Conservation (phyloP, 1,139 yeast species). For the Blastobotrys proliferans region DNA sequence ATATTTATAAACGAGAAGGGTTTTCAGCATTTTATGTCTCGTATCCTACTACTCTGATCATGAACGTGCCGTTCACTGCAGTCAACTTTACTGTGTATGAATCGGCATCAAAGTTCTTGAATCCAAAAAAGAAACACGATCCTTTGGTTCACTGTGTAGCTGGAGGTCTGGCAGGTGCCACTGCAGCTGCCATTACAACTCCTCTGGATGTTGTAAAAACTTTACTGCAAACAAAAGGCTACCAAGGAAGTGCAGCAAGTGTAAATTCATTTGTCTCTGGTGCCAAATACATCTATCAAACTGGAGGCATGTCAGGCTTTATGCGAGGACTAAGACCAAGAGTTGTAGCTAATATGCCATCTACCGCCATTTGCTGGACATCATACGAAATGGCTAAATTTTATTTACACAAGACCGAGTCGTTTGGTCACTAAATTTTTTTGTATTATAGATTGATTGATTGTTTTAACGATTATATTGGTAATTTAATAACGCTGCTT, state of each 20-base stretch:
- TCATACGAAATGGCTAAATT: slow-evolving; percentile 97
- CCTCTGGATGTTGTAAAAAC: slow-evolving; percentile 96
- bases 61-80: slow-evolving; percentile 95
- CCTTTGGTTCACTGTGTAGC: slow-evolving; percentile 90
- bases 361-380: slow-evolving; percentile 98
- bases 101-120: slow-evolving; percentile 67
- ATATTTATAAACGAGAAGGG: slow-evolving; percentile 73
- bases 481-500: slow-evolving; percentile 6
- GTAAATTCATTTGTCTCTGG: slow-evolving; percentile 72
- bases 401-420: slow-evolving; percentile 35
- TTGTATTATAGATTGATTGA: slow-evolving; percentile 4
- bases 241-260: slow-evolving; percentile 32
- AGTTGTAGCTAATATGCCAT: slow-evolving; percentile 88
- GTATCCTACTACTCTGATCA: slow-evolving; percentile 89
- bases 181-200: slow-evolving; percentile 93
- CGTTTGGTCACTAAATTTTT: slow-evolving; percentile 9
- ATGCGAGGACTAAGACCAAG: slow-evolving; percentile 86
- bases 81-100: slow-evolving; percentile 93
- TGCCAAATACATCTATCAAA: slow-evolving; percentile 58
- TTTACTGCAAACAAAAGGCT: slow-evolving; percentile 72
- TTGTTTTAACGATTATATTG: background rate
- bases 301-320: slow-evolving; percentile 70
- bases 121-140: slow-evolving; percentile 75
- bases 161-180: slow-evolving; percentile 95
- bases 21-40: slow-evolving; percentile 80